These are phyloP conservation scores for Yamadazyma atmosphaerica DNA, from an alignment of 1,139 yeast species.

Conservation along the genomic window DNA sequence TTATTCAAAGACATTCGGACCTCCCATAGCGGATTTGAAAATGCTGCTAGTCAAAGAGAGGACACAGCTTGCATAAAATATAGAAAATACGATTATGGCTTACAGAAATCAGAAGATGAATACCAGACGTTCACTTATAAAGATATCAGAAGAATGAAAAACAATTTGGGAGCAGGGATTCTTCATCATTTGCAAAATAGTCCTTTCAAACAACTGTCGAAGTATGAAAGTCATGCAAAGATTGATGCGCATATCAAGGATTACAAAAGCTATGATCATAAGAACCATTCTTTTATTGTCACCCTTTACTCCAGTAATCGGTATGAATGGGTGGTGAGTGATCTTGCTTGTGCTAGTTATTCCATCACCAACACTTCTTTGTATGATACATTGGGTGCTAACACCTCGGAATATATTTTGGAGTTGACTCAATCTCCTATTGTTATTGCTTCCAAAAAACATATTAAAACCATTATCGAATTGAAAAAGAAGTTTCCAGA, in stretches of 20 bases:
- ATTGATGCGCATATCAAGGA: conserved; percentile 26
- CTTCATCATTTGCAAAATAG: conserved; percentile 28
- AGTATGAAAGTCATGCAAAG: conserved; percentile 25
- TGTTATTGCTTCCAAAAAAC: conserved; percentile 32
- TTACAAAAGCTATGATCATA: conserved; percentile 21
- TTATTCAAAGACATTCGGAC: conserved; percentile 29
- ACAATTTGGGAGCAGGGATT: conserved; percentile 34
- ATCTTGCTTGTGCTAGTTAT: conserved; percentile 36
- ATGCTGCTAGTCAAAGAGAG: conserved; percentile 19
- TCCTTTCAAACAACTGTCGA: conserved; percentile 24
- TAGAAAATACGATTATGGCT: conserved; percentile 31
- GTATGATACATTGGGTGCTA: conserved; percentile 42
- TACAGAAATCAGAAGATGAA: conserved; percentile 19
- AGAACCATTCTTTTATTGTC: conserved; percentile 32
- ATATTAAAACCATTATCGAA: conserved; percentile 25
- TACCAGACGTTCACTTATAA: conserved; percentile 22
- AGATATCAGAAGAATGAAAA: conserved; percentile 23
- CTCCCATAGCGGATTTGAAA: conserved; percentile 24
- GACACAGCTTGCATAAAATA: conserved; percentile 30
- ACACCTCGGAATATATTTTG: conserved; percentile 35
- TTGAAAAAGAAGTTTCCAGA: conserved; percentile 28
- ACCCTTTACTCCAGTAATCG: conserved; percentile 38
- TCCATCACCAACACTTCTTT: conserved; percentile 40
- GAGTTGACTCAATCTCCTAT: conserved; percentile 37
- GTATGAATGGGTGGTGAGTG: conserved; percentile 40